Evolutionary conservation across 331 rosid species (phyloP), one percentile per base, ranked within the genome.

Genomic region (Acacia concinna): DNA sequence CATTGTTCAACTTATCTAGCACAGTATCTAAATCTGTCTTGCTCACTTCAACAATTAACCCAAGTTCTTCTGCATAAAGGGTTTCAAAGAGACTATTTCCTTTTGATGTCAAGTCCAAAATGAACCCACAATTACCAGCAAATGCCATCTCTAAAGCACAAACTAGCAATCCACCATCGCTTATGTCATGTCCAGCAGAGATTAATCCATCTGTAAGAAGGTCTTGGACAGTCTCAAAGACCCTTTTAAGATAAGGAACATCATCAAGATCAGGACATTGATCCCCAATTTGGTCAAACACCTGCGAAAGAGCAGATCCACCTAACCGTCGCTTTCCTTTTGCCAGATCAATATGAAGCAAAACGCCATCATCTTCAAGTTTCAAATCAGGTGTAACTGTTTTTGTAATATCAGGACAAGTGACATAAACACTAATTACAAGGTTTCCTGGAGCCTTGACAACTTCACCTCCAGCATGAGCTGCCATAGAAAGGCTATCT

Each of bases 401-500:
- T 71, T 90, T 90, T 27, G 91, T 90, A 78, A 90, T 88, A 81
- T 90, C 90, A 15, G 89, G 90, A 81, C 92, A 90, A 69, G 94
- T 88, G 70, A 85, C 91, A 74, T 90, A 90, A 71, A 81, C 92
- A 77, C 94, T 88, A 47, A 88, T 90, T 28, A 90, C 94, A 82
- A 86, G 88, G 81, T 90, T 86, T 44, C 91, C 94, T 38, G 89
- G 94, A 76, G 90, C 91, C 85, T 90, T 87, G 5, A 90, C 90
- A 60, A 88, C 85, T 83, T 87, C 91, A 21, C 82, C 90, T 69
- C 81, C 85, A 73, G 84, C 81, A 73, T 81, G 89, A 52, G 98
- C 98, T 49, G 98, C 97, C 98, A 93, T 93, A 71, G 98, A 93
- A 73, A 91, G 88, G 69, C 97, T 93, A 85, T 86, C 98, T 81